Evolutionary conservation across 306 rosid species (phyloP), one percentile per base, ranked within the genome.

Genomic region (Sphenostylis stenocarpa): DNA sequence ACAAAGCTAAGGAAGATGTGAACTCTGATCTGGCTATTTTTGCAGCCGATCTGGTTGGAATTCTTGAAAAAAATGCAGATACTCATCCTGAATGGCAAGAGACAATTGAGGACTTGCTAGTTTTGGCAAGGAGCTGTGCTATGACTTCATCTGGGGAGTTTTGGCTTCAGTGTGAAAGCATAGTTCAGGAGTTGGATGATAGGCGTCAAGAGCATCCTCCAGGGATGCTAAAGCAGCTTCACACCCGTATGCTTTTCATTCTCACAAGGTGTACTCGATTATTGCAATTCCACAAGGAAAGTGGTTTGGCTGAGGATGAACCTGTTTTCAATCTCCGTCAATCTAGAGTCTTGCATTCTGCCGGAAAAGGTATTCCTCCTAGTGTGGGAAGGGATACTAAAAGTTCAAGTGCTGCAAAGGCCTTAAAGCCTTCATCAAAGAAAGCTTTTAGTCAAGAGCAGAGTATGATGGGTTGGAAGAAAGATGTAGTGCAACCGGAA

Each of bases 151-250:
- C 99, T 62, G 97, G 89, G 71, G 97, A 95, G 64, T 95, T 95
- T 87, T 95, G 99, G 99, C 96, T 92, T 85, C 97, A 91, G 75
- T 95, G 99, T 86, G 99, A 95, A 87, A 77, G 97, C 82, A 90
- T 92, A 82, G 99, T 95, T 82, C 99, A 92, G 88, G 99, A 95
- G 33, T 92, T 95, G 88, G 99, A 95, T 84, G 99, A 95, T 85
- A 90, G 90, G 81, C 99, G 99, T 48, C 99, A 95, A 87, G 97
- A 95, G 80, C 92, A 84, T 68, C 91, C 97, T 57, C 97, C 93
- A 3, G 99, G 99, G 78, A 84, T 82, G 80, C 86, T 95, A 77
- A 95, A 95, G 88, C 96, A 89, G 83, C 99, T 95, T 80, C 97
- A 92, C 76, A 95, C 99, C 38, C 84, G 90, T 63, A 95, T 95